A percentile compares a stretch with the other conserved stretches of the same genome.
Conservation (phyloP, 345 rosid species). For the Anacardium occidentale region DNA sequence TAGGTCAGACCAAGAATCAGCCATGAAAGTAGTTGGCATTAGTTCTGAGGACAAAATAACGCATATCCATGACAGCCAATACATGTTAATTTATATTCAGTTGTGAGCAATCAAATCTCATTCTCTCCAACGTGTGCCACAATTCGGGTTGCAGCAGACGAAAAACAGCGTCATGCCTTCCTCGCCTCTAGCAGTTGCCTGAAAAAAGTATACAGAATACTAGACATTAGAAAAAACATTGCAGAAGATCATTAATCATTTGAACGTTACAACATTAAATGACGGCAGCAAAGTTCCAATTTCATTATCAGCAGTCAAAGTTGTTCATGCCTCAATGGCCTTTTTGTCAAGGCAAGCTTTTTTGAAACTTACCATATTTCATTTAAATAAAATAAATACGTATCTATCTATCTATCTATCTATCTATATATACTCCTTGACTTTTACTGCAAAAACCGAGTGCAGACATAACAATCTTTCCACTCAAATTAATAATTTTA, state of each 20-base stretch:
- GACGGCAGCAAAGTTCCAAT: neutral
- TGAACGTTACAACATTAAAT: too few species aligned
- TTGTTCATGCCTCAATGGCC: neutral
- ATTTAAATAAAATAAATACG: too few species aligned
- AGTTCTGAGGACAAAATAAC: neutral
- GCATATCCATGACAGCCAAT: neutral
- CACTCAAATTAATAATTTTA: too few species aligned
- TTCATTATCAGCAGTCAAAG: neutral
- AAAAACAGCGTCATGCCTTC: constrained; percentile 89
- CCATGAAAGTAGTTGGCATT: neutral
- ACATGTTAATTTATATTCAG: too few species aligned
- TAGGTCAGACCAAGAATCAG: neutral
- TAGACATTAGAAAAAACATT: neutral
- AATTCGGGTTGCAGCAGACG: constrained; percentile 81
- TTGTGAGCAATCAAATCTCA: constrained; percentile 21
- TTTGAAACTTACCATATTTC: neutral
- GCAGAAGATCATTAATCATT: neutral
- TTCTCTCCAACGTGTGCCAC: constrained; percentile 81
- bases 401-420: too few species aligned
- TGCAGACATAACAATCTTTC: neutral
- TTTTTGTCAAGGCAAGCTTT: neutral
- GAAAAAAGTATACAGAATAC: constrained; percentile 19
- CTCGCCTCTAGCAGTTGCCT: constrained; percentile 86
- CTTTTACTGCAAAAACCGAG: neutral
- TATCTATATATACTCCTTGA: too few species aligned